These are phyloP conservation scores for Albophoma yamanashiensis DNA, from an alignment of 2,329 filamentous ascomycete species.

Conservation along the genomic window DNA sequence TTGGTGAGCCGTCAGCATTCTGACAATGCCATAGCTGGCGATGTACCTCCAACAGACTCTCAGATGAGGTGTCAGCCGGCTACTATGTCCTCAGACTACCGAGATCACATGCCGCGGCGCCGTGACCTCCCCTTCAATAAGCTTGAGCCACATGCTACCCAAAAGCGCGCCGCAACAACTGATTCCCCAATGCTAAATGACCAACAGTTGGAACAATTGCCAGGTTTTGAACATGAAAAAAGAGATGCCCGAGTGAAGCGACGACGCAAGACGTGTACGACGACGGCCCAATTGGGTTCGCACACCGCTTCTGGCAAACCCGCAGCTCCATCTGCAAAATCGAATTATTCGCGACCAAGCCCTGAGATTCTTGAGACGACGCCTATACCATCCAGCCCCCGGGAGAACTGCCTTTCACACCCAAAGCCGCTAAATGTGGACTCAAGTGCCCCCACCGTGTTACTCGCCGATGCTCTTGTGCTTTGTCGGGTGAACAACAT, in stretches of 20 bases:
- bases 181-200: no score
- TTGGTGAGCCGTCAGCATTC: not conserved
- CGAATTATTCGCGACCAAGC: not conserved
- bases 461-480: slow-evolving; percentile 13
- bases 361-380: not conserved
- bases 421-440: not conserved
- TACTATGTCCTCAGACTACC: slow-evolving; percentile 9
- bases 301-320: not conserved
- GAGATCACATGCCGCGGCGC: slow-evolving; percentile 17
- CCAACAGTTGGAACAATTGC: not conserved
- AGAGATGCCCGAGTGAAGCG: not conserved
- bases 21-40: not conserved
- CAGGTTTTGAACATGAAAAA: not conserved
- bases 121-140: slow-evolving; percentile 15
- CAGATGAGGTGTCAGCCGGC: not conserved
- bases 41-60: not conserved
- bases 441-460: slow-evolving; percentile 5
- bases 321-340: not conserved
- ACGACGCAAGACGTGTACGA: not conserved
- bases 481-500: slow-evolving; percentile 14
- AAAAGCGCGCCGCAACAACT: not conserved
- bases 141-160: not conserved
- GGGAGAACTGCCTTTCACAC: not conserved
- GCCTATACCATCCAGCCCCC: not conserved
- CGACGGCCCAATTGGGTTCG: not conserved